A percentile compares a stretch with the other conserved stretches of the same genome.
Evolutionary conservation across 116 monocot species (phyloP).

Genomic region (Phalaenopsis hybrid): DNA sequence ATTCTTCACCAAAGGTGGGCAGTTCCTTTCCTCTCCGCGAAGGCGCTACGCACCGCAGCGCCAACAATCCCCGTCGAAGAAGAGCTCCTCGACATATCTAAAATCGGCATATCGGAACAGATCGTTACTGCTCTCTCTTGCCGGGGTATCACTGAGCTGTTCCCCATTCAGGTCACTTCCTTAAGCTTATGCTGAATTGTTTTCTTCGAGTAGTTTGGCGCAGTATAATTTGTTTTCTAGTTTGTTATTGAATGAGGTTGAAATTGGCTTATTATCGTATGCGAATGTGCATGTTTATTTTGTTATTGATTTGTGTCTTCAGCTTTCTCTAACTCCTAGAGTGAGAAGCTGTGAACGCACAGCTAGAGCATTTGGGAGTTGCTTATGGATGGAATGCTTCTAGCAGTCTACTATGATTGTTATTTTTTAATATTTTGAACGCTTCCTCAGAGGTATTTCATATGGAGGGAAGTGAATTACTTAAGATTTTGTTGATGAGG

Average conservation of each 20-base stretch:
- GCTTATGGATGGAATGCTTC: not conserved
- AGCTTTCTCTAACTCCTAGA: not conserved
- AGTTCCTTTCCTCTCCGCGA: not conserved
- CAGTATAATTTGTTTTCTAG: too few species aligned
- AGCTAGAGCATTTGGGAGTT: not conserved
- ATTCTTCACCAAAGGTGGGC: not conserved
- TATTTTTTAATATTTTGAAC: not conserved
- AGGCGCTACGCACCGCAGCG: not conserved
- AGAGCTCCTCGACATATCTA: conserved; percentile 28
- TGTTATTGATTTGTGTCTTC: not conserved
- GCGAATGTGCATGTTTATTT: not conserved
- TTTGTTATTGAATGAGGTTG: too few species aligned
- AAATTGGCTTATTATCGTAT: not conserved
- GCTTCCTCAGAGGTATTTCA: not conserved
- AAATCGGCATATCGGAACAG: conserved; percentile 40
- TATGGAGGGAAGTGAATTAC: not conserved
- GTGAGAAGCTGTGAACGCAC: not conserved
- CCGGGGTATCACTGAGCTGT: conserved; percentile 44
- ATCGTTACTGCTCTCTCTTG: conserved; percentile 34
- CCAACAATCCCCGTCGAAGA: not conserved
- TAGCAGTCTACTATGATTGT: not conserved
- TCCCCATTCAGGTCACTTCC: conserved; percentile 38
- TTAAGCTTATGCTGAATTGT: not conserved
- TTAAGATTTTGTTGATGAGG: not conserved
- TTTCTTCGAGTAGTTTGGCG: not conserved